phyloP scores from a whole-genome alignment of 139 green algal species.

The Chlorella sp. region DNA sequence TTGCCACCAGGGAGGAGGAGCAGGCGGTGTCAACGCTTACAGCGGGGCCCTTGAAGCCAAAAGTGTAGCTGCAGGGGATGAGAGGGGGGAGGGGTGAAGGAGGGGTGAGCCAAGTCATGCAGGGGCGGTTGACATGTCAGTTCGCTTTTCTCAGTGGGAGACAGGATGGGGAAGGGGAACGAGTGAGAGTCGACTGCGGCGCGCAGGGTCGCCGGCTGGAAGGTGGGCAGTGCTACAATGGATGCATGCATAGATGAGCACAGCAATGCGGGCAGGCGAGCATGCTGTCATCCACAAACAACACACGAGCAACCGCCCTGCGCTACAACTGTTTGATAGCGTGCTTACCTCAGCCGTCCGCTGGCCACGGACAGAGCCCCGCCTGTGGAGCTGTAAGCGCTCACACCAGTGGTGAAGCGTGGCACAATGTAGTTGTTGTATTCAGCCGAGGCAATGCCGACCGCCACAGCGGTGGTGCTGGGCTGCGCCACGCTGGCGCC shows the following conservation, averaged over 20 bases:
- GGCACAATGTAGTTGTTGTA: constrained; percentile 79
- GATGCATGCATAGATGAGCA: not conserved
- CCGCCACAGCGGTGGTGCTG: constrained; percentile 51
- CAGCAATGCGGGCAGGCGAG: no score
- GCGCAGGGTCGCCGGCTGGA: not conserved
- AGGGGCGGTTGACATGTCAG: no score
- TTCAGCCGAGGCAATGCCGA: constrained; percentile 85
- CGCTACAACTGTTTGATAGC: not conserved
- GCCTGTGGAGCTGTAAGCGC: constrained; percentile 81
- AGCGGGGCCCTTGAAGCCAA: constrained; percentile 68
- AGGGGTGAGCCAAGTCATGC: no score
- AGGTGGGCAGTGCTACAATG: not conserved
- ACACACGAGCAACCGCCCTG: no score
- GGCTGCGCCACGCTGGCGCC: constrained; percentile 19
- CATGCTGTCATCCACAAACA: no score
- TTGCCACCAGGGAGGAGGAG: constrained; percentile 78
- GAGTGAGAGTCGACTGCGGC: no score
- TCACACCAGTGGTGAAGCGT: constrained; percentile 59
- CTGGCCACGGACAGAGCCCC: constrained; percentile 75
- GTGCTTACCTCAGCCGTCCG: constrained; percentile 62
- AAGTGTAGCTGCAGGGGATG: constrained; percentile 61
- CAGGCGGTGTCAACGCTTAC: constrained; percentile 88
- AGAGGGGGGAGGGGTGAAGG: not conserved
- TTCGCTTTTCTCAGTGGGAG: no score
- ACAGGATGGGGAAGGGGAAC: no score